Conservation (phyloP, 192 early-diverging fungal species). For the Coemansia sp. region DNA sequence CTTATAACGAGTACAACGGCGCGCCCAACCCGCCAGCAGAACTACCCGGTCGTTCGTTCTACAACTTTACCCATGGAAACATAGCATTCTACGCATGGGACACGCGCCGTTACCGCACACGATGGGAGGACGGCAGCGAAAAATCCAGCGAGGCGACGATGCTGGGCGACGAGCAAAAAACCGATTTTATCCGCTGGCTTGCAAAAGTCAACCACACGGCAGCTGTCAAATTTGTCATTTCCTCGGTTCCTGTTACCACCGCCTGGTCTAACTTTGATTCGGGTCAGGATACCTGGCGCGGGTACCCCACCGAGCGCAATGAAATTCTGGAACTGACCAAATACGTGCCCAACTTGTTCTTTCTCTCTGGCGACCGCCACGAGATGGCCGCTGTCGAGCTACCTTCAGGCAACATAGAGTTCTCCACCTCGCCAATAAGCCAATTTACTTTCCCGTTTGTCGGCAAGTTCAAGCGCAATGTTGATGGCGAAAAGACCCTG, state of each 20-base stretch:
- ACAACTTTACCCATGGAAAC: conserved; percentile 51
- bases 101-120: conserved; percentile 56
- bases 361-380: conserved; percentile 57
- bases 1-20: conserved; percentile 56
- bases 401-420: conserved; percentile 51
- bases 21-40: conserved; percentile 32
- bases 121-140: conserved; percentile 16
- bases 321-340: conserved; percentile 45
- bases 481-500: conserved; percentile 40
- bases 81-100: conserved; percentile 56
- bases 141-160: conserved; percentile 20
- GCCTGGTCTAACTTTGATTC: conserved; percentile 50
- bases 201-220: conserved; percentile 48
- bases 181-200: conserved; percentile 51
- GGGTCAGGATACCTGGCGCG: conserved; percentile 54
- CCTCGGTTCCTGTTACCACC: conserved; percentile 50
- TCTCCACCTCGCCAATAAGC: conserved; percentile 52
- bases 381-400: conserved; percentile 52
- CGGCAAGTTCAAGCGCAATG: conserved; percentile 27
- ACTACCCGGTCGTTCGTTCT: conserved; percentile 31
- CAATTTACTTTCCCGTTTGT: conserved; percentile 54
- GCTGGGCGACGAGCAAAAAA: conserved; percentile 51
- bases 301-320: conserved; percentile 51
- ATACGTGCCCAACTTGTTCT: conserved; percentile 43
- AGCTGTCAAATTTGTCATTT: conserved; percentile 53